These are phyloP conservation scores for Crithidia bombi DNA, from an alignment of 208 protist species.

Conservation along the genomic window DNA sequence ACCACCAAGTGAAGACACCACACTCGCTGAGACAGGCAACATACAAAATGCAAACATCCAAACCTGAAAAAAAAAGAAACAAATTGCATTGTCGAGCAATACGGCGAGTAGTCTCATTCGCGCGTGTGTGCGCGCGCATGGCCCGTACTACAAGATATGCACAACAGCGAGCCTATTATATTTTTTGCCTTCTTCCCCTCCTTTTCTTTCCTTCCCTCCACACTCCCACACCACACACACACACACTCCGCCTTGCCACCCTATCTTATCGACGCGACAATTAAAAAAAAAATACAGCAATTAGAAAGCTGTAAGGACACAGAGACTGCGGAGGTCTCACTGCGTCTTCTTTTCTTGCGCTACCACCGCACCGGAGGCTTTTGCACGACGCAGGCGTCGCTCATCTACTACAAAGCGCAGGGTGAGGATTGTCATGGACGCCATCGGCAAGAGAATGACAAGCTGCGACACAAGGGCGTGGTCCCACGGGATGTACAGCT, in stretches of 20 bases:
- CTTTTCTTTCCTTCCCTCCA: too few species aligned
- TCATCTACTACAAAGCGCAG: slow-evolving; percentile 40
- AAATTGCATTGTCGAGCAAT: too few species aligned
- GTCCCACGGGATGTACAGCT: slow-evolving; percentile 82
- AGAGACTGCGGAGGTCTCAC: background rate
- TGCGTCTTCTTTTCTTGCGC: slow-evolving; percentile 7
- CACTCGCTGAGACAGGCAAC: too few species aligned
- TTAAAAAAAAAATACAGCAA: slow-evolving; percentile 1
- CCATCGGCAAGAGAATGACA: slow-evolving; percentile 62
- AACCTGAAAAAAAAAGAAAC: background rate
- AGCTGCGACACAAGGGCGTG: slow-evolving; percentile 66
- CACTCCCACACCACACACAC: too few species aligned
- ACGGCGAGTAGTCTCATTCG: too few species aligned
- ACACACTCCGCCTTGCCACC: too few species aligned
- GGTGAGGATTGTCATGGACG: slow-evolving; percentile 40
- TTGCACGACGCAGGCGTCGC: background rate
- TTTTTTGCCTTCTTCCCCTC: too few species aligned
- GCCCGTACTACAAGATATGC: too few species aligned
- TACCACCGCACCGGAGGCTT: background rate
- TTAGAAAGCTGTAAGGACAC: background rate
- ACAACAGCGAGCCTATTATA: too few species aligned
- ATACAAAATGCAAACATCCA: background rate
- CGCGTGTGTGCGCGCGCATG: too few species aligned
- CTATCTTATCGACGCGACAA: too few species aligned
- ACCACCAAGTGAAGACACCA: background rate